phyloP scores from a whole-genome alignment of 2,329 filamentous ascomycete species.

The Phaeosphaeria sp. region DNA sequence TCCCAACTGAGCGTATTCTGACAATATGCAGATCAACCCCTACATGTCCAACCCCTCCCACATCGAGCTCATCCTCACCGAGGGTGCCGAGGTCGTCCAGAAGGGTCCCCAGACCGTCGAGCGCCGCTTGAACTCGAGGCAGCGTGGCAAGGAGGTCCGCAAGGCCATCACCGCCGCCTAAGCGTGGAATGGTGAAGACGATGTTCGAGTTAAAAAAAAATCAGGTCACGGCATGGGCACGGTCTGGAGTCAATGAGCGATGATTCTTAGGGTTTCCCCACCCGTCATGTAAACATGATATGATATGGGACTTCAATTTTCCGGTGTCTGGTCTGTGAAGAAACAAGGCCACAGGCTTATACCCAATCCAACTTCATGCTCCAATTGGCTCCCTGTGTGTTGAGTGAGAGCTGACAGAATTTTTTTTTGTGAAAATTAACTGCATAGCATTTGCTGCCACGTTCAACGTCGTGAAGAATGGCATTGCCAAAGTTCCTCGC shows the following conservation, averaged over 20 bases:
- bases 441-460: not conserved
- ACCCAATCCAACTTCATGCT: constrained; percentile 23
- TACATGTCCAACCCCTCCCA: constrained; percentile 99
- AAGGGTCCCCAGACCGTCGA: constrained; percentile 74
- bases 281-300: constrained; percentile 47
- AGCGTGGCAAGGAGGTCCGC: constrained; percentile 76
- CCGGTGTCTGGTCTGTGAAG: constrained; percentile 48
- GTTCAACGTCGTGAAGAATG: not conserved
- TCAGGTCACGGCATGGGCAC: constrained; percentile 41
- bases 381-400: constrained; percentile 4
- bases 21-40: constrained; percentile 83
- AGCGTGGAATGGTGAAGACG: constrained; percentile 18
- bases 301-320: constrained; percentile 48
- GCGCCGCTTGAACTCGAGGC: constrained; percentile 85
- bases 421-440: not conserved
- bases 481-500: not conserved
- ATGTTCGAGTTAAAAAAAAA: constrained; percentile 31
- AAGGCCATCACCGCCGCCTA: constrained; percentile 67
- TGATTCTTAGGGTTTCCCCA: constrained; percentile 49
- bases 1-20: constrained; percentile 10
- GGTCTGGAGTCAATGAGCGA: constrained; percentile 50
- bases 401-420: not conserved
- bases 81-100: constrained; percentile 93
- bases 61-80: constrained; percentile 99
- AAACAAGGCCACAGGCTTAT: constrained; percentile 44